Evolutionary conservation across 164 flowering plant species (phyloP).

Genomic region (Saururus chinensis): DNA sequence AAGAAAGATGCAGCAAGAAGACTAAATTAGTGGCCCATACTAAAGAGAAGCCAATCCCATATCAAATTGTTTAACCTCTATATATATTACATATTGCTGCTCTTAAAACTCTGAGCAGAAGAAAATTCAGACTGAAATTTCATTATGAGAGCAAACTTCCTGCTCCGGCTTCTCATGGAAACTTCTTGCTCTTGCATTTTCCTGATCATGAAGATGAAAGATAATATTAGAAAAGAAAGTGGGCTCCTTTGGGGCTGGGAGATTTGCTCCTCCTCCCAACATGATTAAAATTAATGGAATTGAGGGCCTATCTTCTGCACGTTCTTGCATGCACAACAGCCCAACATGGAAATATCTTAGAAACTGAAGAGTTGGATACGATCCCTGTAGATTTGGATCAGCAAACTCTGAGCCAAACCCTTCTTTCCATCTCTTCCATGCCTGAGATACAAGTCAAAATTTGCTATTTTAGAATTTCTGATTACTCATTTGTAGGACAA

Average conservation of each 20-base stretch:
- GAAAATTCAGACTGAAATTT: too few species aligned
- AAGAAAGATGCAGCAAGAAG: too few species aligned
- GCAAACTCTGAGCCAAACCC: slow-evolving; percentile 3
- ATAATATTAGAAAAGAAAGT: too few species aligned
- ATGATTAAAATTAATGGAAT: slow-evolving; percentile 5
- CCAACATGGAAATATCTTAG: slow-evolving; percentile 10
- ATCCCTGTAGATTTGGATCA: slow-evolving; percentile 1
- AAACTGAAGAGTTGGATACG: background rate
- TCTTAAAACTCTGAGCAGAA: too few species aligned
- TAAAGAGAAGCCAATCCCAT: too few species aligned
- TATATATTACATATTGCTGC: too few species aligned
- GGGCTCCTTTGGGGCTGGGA: background rate
- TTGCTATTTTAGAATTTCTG: background rate
- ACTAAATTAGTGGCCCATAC: too few species aligned
- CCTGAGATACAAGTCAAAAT: background rate
- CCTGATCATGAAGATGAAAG: too few species aligned
- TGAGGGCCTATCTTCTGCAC: slow-evolving; percentile 6
- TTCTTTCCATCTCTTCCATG: slow-evolving; percentile 9
- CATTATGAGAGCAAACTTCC: too few species aligned
- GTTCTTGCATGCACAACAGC: slow-evolving; percentile 9
- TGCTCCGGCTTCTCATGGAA: too few species aligned
- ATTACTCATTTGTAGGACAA: background rate
- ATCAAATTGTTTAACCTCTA: too few species aligned
- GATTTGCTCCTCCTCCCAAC: slow-evolving; percentile 2
- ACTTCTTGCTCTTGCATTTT: too few species aligned